Conservation (phyloP, 306 rosid genomes). For the Cicer cuneatum region DNA sequence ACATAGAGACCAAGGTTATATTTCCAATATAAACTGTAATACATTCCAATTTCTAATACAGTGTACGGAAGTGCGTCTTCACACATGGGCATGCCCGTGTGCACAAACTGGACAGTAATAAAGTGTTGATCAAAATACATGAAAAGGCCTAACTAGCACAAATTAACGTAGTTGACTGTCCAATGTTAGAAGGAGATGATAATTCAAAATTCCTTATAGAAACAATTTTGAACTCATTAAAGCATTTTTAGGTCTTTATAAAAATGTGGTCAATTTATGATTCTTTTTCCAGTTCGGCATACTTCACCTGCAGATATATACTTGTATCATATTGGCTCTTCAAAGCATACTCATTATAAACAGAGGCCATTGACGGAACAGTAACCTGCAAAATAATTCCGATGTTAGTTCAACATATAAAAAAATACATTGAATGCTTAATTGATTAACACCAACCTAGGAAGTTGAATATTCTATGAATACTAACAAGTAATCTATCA, state of each 20-base stretch:
- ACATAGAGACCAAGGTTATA: conserved; percentile 29
- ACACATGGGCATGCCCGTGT: background rate
- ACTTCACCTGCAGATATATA: conserved; percentile 94
- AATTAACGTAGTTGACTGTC: background rate
- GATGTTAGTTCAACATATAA: conserved; percentile 31
- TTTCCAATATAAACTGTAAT: conserved; percentile 35
- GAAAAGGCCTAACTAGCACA: conserved; percentile 15
- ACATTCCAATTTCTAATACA: conserved; percentile 16
- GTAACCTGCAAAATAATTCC: conserved; percentile 74
- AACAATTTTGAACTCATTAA: conserved; percentile 33
- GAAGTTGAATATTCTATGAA: background rate
- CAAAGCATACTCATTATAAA: conserved; percentile 96
- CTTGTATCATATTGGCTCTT: conserved; percentile 99
- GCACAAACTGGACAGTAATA: conserved; percentile 22
- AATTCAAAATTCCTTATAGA: conserved; percentile 9
- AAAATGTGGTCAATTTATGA: conserved; percentile 10
- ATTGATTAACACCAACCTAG: background rate
- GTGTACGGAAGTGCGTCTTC: background rate
- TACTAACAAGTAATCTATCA: conserved; percentile 1
- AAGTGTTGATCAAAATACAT: conserved; percentile 10
- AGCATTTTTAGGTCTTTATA: background rate
- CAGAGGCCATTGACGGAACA: conserved; percentile 97
- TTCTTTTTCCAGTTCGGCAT: background rate
- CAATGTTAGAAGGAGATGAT: conserved; percentile 9
- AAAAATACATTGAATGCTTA: conserved; percentile 3